These are phyloP conservation scores for Leccinum uliginosum DNA, from an alignment of 768 basidiomycete genomes.

Conservation along the genomic window DNA sequence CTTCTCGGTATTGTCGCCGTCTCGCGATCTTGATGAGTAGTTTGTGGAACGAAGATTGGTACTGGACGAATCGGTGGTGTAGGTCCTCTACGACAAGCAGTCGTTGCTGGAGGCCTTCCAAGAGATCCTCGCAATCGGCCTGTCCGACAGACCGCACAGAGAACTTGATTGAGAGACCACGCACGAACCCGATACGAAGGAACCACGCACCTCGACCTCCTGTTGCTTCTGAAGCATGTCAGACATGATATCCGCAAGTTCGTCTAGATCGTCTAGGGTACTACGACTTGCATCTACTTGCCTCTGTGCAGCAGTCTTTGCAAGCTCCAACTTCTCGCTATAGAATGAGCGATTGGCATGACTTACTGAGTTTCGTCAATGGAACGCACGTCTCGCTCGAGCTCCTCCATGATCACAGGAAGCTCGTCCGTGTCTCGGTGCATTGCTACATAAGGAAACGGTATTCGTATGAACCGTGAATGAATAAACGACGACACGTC, in stretches of 20 bases:
- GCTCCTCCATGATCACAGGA: conserved; percentile 66
- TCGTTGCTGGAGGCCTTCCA: conserved; percentile 56
- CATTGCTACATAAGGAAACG: conserved; percentile 50
- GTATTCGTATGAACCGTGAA: neutral
- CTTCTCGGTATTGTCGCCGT: conserved; percentile 62
- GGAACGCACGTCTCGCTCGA: conserved; percentile 53
- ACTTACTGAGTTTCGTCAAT: conserved; percentile 59
- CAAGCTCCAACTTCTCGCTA: conserved; percentile 49
- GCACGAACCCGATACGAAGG: neutral
- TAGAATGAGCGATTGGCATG: conserved; percentile 5
- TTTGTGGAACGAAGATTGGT: conserved; percentile 69
- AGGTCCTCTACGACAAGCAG: conserved; percentile 60
- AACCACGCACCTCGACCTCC: conserved; percentile 52
- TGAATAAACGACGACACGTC: neutral
- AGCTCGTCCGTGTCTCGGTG: conserved; percentile 77
- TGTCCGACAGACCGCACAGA: conserved; percentile 18
- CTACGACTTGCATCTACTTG: conserved; percentile 46
- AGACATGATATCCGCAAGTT: conserved; percentile 73
- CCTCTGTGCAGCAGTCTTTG: conserved; percentile 40
- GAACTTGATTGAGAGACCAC: neutral
- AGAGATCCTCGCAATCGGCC: conserved; percentile 49
- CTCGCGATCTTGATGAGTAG: conserved; percentile 71
- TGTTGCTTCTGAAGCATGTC: conserved; percentile 73
- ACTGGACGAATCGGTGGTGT: conserved; percentile 61
- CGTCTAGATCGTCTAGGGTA: conserved; percentile 64